A percentile compares a stretch with the other conserved stretches of the same genome.
These are phyloP conservation scores for Brassica rapa DNA, from an alignment of 345 rosid genomes.

Conservation along the genomic window DNA sequence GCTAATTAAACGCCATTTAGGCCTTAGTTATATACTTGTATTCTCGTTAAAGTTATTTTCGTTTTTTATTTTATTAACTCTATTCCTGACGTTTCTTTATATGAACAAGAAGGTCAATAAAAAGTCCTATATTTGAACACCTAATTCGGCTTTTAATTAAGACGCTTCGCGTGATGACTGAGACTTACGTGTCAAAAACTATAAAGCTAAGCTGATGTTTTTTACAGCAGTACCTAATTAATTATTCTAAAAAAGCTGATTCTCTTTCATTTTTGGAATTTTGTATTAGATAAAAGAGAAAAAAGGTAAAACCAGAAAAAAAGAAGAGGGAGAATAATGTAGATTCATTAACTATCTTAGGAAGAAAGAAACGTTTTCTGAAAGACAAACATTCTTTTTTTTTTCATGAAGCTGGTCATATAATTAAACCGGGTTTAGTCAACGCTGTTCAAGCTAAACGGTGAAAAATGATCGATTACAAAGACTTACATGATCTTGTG, in stretches of 20 bases:
- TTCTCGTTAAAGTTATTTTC: not conserved
- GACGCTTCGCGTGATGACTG: conserved; percentile 12
- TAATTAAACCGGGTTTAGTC: conserved; percentile 28
- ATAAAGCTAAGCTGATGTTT: not conserved
- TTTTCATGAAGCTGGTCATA: conserved; percentile 7
- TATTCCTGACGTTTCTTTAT: too few relatives aligned
- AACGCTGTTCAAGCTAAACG: conserved; percentile 24
- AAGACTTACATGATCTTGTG: conserved; percentile 67
- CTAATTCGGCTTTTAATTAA: conserved; percentile 11
- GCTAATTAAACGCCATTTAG: not conserved
- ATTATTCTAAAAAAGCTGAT: conserved; percentile 19
- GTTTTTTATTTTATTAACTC: not conserved
- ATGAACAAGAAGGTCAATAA: not conserved
- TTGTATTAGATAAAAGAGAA: not conserved
- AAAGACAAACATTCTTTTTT: conserved; percentile 28
- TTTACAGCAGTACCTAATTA: conserved; percentile 14
- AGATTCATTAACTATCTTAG: conserved; percentile 26
- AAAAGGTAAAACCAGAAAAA: not conserved
- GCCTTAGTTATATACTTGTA: not conserved
- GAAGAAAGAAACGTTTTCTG: conserved; percentile 24
- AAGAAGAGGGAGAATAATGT: not conserved
- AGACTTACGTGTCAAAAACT: conserved; percentile 16
- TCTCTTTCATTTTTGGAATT: not conserved
- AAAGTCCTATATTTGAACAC: not conserved
- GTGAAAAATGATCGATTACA: not conserved